A percentile compares a stretch with the other conserved stretches of the same genome.
phyloP scores from a whole-genome alignment of 1,139 yeast genomes.

The Geotrichum australiense region DNA sequence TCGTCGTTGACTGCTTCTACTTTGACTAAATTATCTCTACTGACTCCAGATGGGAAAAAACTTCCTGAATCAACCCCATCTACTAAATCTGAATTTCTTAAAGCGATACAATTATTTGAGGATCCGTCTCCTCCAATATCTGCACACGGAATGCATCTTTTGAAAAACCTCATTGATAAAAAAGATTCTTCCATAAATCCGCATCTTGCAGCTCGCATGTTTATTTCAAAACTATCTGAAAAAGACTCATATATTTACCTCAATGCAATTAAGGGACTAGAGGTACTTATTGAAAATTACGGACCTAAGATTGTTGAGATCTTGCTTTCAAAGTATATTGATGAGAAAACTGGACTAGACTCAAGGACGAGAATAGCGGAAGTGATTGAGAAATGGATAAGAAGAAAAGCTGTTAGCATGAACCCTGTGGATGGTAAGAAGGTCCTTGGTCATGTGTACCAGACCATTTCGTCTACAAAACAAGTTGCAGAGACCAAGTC shows the following conservation, averaged over 20 bases:
- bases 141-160: slow-evolving; percentile 72
- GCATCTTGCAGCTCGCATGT: slow-evolving; percentile 53
- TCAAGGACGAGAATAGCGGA: slow-evolving; percentile 74
- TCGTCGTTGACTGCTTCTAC: not conserved
- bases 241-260: slow-evolving; percentile 82
- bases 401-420: slow-evolving; percentile 40
- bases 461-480: not conserved
- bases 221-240: slow-evolving; percentile 60
- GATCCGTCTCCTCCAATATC: slow-evolving; percentile 79
- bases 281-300: slow-evolving; percentile 46
- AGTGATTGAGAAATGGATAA: slow-evolving; percentile 57
- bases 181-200: slow-evolving; percentile 47
- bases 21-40: slow-evolving; percentile 2
- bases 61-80: not conserved
- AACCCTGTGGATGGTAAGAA: slow-evolving; percentile 1
- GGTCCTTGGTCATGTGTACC: slow-evolving; percentile 26
- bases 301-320: slow-evolving; percentile 36
- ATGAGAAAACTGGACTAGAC: slow-evolving; percentile 41
- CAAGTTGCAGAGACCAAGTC: not conserved
- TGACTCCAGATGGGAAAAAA: slow-evolving; percentile 2
- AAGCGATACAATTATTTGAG: slow-evolving; percentile 60
- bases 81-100: slow-evolving; percentile 26
- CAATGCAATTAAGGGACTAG: slow-evolving; percentile 74
- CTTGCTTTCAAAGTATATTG: slow-evolving; percentile 41
- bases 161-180: slow-evolving; percentile 51